Evolutionary conservation across 2,329 filamentous ascomycete species (phyloP), one percentile per base, ranked within the genome.

Genomic region (Fusarium nisikadoi): DNA sequence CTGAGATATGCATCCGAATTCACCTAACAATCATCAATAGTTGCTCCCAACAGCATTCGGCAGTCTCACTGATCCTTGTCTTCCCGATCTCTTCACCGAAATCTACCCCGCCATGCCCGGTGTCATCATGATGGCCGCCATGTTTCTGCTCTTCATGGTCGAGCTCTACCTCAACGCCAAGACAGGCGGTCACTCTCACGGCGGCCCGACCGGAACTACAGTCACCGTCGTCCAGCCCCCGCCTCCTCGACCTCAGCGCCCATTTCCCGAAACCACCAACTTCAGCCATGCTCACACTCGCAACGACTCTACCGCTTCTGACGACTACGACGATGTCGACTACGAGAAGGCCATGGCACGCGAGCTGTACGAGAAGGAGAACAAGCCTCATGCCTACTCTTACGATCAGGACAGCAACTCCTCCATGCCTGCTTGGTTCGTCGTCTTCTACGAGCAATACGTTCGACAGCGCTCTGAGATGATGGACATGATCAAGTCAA

Each of bases 91-190:
- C 10, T 90, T 90, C 78, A 88, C 84, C 35, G 84, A 87, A 0
- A 78, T 89, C 54, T 91, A 91, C 76, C 88, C 89, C 10, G 86
- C 89, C 31, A 83, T 91, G 75, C 88, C 89, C 5, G 89, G 89
- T 74, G 88, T 90, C 31, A 91, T 91, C 79, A 91, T 90, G 88
- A 90, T 91, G 88, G 84, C 70, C 0, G 86, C 89, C 25, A 85
- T 91, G 70, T 90, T 91, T 76, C 78, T 83, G 23, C 82, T 92
- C 7, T 92, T 92, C 75, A 81, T 85, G n/a, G 82, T 91, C 36
- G 89, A 91, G 78, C 86, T 91, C 84, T 90, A 84, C 80, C 84
- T 90, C 68, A 89, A 90, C 75, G 80, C 82, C 50, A 90, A 90
- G 80, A 86, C 85, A 56, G 88, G 88, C 8, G 87, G 87, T 1